Evolutionary conservation across 345 rosid genomes (phyloP), one percentile per base, ranked within the genome.

Genomic region (Hibiscus syriacus): DNA sequence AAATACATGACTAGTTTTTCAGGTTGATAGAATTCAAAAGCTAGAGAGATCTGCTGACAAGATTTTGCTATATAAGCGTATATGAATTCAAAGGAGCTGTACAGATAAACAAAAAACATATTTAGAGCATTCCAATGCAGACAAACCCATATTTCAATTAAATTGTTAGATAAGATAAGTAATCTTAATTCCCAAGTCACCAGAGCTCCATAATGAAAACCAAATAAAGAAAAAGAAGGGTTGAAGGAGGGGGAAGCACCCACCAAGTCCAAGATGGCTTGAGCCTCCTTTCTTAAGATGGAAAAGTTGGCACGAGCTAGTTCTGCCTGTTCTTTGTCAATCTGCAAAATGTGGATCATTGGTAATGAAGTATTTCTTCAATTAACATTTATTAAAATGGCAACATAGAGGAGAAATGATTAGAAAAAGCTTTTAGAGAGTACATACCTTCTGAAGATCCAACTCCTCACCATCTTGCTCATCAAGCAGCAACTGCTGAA

Each of bases 271-370:
- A 93, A 82, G 80, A 93, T 75, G 67, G 90, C 80, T 71, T 85
- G 98, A 64, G 90, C 92, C 74, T 93, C 98, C 79, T 86, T 93
- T 77, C 84, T 82, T 70, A 93, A 38, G 59, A 90, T 83, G 53
- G 90, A 81, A 77, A 93, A 90, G 80, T 90, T 89, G 29, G 90
- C 86, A 66, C 77, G 91, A 30, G 90, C 87, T 73, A 93, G 86
- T 63, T 90, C 98, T 39, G 87, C 87, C 73, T 93, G 98, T 61
- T 93, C 98, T 82, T 80, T 85, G 79, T 89, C 87, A 69, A 90
- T 76, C 97, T 92, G 84, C 55, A 76, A 79, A 55, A 41, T 70
- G 59, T 26, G 57, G 55, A 57, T 55, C 70, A 73, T n/a, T n/a
- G 11, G 2, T 30, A 12, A 38, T 17, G 25, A 66, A 53, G 53